A percentile compares a stretch with the other conserved stretches of the same genome.
Conservation (phyloP, 768 basidiomycete genomes). For the Collybia sordida region DNA sequence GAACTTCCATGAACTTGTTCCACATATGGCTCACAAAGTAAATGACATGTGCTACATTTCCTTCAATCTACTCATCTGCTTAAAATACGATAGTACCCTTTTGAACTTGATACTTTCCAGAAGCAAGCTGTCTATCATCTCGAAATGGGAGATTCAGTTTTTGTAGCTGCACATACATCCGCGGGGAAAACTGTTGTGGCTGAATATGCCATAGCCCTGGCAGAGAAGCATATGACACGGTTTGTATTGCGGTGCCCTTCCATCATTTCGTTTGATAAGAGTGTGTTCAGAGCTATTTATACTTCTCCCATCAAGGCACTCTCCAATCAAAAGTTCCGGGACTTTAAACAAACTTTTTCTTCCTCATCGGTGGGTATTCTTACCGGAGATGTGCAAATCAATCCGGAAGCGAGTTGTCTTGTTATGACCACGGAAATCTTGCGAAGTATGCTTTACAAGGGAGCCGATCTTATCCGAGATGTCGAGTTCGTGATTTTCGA, state of each 20-base stretch:
- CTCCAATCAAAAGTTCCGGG: conserved; percentile 98
- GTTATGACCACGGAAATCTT: conserved; percentile 99
- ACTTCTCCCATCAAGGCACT: conserved; percentile 98
- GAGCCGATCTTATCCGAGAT: conserved; percentile 96
- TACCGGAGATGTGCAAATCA: conserved; percentile 99
- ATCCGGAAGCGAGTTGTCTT: conserved; percentile 94
- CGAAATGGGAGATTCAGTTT: conserved; percentile 96
- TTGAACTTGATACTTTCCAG: conserved; percentile 97
- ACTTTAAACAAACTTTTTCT: conserved; percentile 96
- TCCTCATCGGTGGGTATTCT: conserved; percentile 91
- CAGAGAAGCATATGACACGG: conserved; percentile 99
- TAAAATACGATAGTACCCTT: conserved; percentile 76
- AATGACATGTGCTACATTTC: background rate
- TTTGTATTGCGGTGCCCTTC: conserved; percentile 27
- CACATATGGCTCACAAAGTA: conserved; percentile 94
- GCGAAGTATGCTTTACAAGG: conserved; percentile 98
- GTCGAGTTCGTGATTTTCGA: conserved; percentile 99
- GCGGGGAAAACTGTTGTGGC: conserved; percentile 99
- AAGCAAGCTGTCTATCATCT: conserved; percentile 98
- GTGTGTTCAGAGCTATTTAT: conserved; percentile 79
- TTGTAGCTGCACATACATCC: conserved; percentile 99
- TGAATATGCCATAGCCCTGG: conserved; percentile 96
- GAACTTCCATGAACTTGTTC: conserved; percentile 91
- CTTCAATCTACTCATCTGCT: background rate
- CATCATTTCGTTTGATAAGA: conserved; percentile 8